These are phyloP conservation scores for Coemansia sp. DNA, from an alignment of 192 early-diverging fungal genomes.

Conservation along the genomic window DNA sequence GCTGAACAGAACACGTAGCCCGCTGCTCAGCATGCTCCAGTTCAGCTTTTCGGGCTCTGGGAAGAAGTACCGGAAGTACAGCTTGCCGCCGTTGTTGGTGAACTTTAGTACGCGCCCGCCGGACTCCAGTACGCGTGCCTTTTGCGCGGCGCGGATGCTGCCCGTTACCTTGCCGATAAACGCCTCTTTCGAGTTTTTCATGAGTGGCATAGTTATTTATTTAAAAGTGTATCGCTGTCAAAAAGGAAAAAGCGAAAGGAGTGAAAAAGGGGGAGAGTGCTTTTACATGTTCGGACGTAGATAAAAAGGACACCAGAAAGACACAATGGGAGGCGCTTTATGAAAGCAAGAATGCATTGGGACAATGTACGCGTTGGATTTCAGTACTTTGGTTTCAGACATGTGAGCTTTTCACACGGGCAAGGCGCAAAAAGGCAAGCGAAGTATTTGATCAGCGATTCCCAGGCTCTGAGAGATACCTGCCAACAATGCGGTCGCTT, in stretches of 20 bases:
- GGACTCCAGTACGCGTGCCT: conserved; percentile 23
- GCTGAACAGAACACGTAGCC: conserved; percentile 43
- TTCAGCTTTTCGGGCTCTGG: conserved; percentile 36
- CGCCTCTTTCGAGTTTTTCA: conserved; percentile 5
- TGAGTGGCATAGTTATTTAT: no score
- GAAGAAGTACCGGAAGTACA: conserved; percentile 53
- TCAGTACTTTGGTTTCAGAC: no score
- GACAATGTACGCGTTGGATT: no score
- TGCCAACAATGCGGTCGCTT: conserved; percentile 25
- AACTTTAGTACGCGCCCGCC: conserved; percentile 55
- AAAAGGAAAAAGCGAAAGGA: not conserved
- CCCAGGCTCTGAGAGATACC: conserved; percentile 23
- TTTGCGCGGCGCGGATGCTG: conserved; percentile 40
- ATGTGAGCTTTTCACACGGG: no score
- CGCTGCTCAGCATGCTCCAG: conserved; percentile 41
- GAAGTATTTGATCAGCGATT: no score
- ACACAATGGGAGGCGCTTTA: no score
- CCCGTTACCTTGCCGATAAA: conserved; percentile 15
- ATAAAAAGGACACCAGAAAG: no score
- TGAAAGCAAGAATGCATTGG: no score
- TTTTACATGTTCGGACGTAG: no score
- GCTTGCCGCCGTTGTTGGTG: conserved; percentile 46
- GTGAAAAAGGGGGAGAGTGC: not conserved
- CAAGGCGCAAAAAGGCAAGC: no score
- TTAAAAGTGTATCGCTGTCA: no score